Evolutionary conservation across 768 basidiomycete genomes (phyloP), one percentile per base, ranked within the genome.

Genomic region (Artomyces pyxidatus): DNA sequence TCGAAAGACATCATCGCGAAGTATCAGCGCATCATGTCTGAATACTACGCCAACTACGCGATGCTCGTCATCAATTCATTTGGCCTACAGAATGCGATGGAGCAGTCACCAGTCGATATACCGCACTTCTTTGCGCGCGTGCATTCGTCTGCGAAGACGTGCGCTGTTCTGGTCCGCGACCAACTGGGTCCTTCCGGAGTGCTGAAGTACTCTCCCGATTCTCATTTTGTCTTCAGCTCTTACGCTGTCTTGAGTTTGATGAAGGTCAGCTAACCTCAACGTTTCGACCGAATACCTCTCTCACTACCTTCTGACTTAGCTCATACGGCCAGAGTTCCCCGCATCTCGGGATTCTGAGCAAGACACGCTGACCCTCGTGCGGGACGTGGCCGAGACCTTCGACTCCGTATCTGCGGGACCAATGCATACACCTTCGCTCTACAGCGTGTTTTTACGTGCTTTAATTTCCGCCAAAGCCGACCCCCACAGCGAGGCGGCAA

Each of bases 81-180:
- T 58, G 95, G 95, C 10, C 75, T 99, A 37, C 94, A 99, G 65
- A 88, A 95, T 60, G 91, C 95, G n/a, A 68, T 97, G 48, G 94
- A 95, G 65, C 76, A 78, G 17, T 74, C 78, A 3, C 67, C 76
- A 0, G 65, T 86, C 37, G 81, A 92, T 60, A 82, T 88, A 37
- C 82, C 82, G 0, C 83, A 92, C 67, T 92, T 92, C 69, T 91
- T 92, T 60, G 77, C 81, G 12, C 78, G 87, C 28, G 85, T 84
- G 52, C 81, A 91, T 63, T 73, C 77, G 3, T 75, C 79, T 8
- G 89, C 89, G 3, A 80, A 77, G 23, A 70, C 79, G 6, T 83
- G 85, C 61, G 84, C 85, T 14, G 69, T 69, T 28, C 67, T 91
- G 40, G 80, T 93, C 17, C 79, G 84, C 16, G 92, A 95, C 56